A percentile compares a stretch with the other conserved stretches of the same genome.
Evolutionary conservation across 306 rosid genomes (phyloP).

Genomic region (Quercus engelmannii): DNA sequence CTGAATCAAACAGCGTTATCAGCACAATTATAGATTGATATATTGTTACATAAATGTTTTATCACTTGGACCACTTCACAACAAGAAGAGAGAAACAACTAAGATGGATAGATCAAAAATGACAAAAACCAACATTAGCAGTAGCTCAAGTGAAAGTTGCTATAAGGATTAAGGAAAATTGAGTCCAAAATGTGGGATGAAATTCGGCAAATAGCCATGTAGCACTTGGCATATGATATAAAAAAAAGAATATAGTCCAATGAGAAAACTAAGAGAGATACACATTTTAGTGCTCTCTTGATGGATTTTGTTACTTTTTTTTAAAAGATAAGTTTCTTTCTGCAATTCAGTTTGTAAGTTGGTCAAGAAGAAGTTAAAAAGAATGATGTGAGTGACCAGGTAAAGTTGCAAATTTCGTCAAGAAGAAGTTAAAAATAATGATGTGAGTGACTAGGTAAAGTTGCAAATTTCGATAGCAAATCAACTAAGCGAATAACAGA

Average conservation of each 20-base stretch:
- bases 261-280: not conserved
- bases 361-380: constrained; percentile 3
- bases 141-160: not conserved
- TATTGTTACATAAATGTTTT: not conserved
- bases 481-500: not conserved
- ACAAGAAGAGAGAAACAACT: not conserved
- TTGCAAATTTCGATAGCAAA: not conserved
- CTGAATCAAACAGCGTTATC: not conserved
- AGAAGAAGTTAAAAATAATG: not conserved
- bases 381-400: not conserved
- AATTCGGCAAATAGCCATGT: not conserved
- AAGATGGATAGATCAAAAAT: not conserved
- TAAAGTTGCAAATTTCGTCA: not conserved
- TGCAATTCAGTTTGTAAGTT: not conserved
- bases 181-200: not conserved
- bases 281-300: not conserved
- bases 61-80: not conserved
- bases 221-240: not conserved
- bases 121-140: not conserved
- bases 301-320: not conserved
- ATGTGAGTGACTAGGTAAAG: not conserved
- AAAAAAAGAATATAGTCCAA: not conserved
- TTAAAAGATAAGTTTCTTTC: not conserved
- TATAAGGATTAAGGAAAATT: not conserved
- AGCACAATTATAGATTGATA: not conserved